Percentiles rank a stretch among this genome's conserved stretches.
phyloP scores from a whole-genome alignment of 139 green algal genomes.

The Gonium pectorale region DNA sequence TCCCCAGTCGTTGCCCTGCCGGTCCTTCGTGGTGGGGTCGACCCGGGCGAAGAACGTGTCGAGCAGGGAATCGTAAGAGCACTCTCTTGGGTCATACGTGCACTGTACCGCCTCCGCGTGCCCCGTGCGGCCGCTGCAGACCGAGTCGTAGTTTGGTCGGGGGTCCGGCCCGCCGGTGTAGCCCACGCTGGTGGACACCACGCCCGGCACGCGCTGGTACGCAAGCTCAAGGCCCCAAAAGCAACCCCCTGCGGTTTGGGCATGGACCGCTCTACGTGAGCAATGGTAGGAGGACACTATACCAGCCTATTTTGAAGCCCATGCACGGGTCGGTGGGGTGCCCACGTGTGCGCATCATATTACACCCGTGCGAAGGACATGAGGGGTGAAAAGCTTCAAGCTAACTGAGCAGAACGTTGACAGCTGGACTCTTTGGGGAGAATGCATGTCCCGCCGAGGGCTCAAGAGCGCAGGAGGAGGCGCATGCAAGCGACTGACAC shows the following conservation, averaged over 20 bases:
- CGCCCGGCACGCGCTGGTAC: constrained; percentile 81
- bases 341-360: too few species aligned
- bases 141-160: constrained; percentile 78
- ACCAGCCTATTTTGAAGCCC: too few species aligned
- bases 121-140: constrained; percentile 81
- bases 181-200: constrained; percentile 76
- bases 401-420: too few species aligned
- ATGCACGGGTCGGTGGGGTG: too few species aligned
- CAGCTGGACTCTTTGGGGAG: too few species aligned
- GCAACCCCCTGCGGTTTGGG: constrained; percentile 68
- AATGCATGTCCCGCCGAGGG: too few species aligned
- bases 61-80: constrained; percentile 75
- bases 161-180: constrained; percentile 75
- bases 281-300: not conserved
- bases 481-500: too few species aligned
- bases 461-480: too few species aligned
- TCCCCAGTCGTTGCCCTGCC: constrained; percentile 79
- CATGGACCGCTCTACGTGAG: not conserved
- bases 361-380: too few species aligned
- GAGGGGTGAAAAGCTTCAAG: too few species aligned
- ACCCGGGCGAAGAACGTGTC: constrained; percentile 80
- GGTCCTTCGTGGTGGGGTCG: constrained; percentile 86
- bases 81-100: constrained; percentile 80
- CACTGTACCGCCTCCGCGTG: constrained; percentile 77
- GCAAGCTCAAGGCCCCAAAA: constrained; percentile 89